Percentiles rank a stretch among this genome's conserved stretches.
Conservation (phyloP, 352 stramenopile genomes). For the Albugo candida region DNA sequence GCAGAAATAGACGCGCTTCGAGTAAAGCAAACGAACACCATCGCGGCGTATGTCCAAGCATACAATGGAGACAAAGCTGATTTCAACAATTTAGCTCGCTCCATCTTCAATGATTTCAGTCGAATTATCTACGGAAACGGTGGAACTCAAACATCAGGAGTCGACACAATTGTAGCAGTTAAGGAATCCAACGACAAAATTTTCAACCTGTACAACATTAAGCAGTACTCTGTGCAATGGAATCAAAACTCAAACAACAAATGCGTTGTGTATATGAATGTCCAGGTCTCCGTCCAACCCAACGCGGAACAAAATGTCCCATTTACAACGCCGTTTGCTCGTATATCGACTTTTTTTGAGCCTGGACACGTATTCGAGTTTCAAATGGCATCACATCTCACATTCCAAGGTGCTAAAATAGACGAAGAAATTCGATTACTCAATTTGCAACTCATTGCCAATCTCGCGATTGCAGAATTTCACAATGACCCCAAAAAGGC, state of each 20-base stretch:
- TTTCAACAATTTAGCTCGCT: conserved; percentile 31
- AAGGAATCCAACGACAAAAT: conserved; percentile 37
- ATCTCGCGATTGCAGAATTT: conserved; percentile 28
- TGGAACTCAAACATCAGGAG: conserved; percentile 20
- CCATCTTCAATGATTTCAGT: conserved; percentile 39
- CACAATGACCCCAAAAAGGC: conserved; percentile 26
- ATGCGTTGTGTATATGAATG: conserved; percentile 52
- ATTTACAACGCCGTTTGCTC: conserved; percentile 34
- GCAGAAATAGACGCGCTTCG: conserved; percentile 48
- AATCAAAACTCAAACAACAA: conserved; percentile 44
- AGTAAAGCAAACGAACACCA: conserved; percentile 62
- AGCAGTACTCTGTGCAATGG: conserved; percentile 66
- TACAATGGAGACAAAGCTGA: conserved; percentile 36
- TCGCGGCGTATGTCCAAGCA: conserved; percentile 46
- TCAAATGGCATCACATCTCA: conserved; percentile 56
- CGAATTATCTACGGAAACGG: conserved; percentile 48
- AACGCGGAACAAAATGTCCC: conserved; percentile 31
- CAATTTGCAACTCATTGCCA: conserved; percentile 37
- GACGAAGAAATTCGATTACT: conserved; percentile 59
- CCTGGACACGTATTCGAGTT: conserved; percentile 34
- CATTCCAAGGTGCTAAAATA: conserved; percentile 62
- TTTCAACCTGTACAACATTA: conserved; percentile 65
- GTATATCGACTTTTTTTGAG: conserved; percentile 39
- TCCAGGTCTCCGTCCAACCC: conserved; percentile 32
- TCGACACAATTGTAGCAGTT: conserved; percentile 36